These are phyloP conservation scores for Talaromyces rugulosus DNA, from an alignment of 2,329 filamentous ascomycete species.

Conservation along the genomic window DNA sequence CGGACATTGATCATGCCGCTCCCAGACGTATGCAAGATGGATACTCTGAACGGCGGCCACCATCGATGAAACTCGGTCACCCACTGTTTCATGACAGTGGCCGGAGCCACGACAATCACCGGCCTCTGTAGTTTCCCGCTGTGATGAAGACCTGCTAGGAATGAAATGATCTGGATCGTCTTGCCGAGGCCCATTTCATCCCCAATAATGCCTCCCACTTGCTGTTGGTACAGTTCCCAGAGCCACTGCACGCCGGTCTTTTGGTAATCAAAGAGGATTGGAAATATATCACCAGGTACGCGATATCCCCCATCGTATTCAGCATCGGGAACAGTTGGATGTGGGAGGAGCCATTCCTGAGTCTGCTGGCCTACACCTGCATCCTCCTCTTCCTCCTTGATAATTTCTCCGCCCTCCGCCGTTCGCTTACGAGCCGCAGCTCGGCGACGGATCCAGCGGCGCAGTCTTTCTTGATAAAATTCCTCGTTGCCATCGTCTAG, in stretches of 20 bases:
- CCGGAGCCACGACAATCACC: constrained; percentile 86
- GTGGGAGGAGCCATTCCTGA: constrained; percentile 76
- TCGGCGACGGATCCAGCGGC: constrained; percentile 67
- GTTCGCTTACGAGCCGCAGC: constrained; percentile 54
- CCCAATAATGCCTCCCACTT: constrained; percentile 88
- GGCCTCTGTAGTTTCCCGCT: constrained; percentile 80
- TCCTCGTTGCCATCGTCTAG: constrained; percentile 87
- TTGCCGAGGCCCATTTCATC: constrained; percentile 99
- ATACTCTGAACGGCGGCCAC: constrained; percentile 98
- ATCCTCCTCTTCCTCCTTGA: constrained; percentile 26
- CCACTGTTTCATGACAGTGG: constrained; percentile 95
- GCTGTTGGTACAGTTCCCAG: constrained; percentile 82
- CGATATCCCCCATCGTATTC: constrained; percentile 70
- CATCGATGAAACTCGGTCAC: constrained; percentile 97
- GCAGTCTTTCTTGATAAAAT: constrained; percentile 70
- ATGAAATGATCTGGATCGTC: constrained; percentile 76
- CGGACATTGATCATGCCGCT: constrained; percentile 88
- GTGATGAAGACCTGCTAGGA: constrained; percentile 86
- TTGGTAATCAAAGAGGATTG: constrained; percentile 91
- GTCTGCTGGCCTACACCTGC: constrained; percentile 38
- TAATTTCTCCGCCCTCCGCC: constrained; percentile 18
- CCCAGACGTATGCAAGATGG: constrained; percentile 89
- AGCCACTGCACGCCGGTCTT: constrained; percentile 97
- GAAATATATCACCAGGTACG: constrained; percentile 87
- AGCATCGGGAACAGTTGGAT: constrained; percentile 75